These are phyloP conservation scores for Phaffia tasmanica DNA, from an alignment of 768 basidiomycete genomes.

Conservation along the genomic window DNA sequence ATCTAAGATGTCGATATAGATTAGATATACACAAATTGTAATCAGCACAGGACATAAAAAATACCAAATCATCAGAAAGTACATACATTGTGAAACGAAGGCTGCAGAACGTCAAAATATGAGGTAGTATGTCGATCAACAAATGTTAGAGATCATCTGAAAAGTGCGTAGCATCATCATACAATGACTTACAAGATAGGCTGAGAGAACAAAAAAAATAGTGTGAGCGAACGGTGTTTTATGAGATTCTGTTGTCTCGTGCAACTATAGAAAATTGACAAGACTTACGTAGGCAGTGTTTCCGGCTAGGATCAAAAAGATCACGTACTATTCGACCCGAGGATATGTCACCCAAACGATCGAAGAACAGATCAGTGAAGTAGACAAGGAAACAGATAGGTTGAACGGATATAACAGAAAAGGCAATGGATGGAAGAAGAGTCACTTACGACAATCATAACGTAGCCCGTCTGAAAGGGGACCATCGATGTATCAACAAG, in stretches of 20 bases:
- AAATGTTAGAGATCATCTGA: neutral
- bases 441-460: conserved; percentile 47
- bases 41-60: neutral
- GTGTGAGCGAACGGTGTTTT: no score
- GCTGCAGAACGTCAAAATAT: conserved; percentile 39
- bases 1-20: conserved; percentile 44
- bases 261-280: neutral
- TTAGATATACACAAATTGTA: neutral
- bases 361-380: conserved; percentile 1
- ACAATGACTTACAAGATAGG: conserved; percentile 63
- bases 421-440: neutral
- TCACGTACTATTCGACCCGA: conserved; percentile 39
- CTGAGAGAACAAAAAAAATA: conserved; percentile 38
- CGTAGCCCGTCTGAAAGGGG: conserved; percentile 76
- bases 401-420: neutral
- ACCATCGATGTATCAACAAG: conserved; percentile 69
- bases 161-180: neutral
- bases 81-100: conserved; percentile 67
- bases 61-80: neutral
- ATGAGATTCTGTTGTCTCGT: conserved; percentile 18
- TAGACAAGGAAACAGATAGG: neutral
- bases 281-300: conserved; percentile 82
- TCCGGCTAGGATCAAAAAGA: conserved; percentile 71
- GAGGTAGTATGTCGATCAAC: neutral
- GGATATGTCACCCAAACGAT: neutral